Base-by-base conservation (phyloP, 106 monocot genomes). In the Posidonia australis region DNA sequence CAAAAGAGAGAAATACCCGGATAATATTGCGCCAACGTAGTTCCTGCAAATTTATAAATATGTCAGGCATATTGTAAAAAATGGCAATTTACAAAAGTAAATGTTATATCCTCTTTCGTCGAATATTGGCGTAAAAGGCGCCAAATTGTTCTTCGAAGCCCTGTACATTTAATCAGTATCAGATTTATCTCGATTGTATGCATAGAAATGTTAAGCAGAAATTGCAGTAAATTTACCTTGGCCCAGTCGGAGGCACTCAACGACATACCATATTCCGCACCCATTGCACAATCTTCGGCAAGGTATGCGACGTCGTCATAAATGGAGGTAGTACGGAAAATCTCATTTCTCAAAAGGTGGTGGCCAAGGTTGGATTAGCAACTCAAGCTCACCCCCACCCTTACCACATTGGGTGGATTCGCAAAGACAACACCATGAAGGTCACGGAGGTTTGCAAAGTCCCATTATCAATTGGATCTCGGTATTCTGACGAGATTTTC, bases 291-390 rank as follows among this genome's bases (percentile, higher is more conserved):
- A 26, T 55, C 24, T 17, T 10, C 5, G 25, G 25, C 1, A 22
- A 26, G 12, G 25, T 26, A 1, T 55, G 55, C 3, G 24, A 55
- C 13, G 24, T 57, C 0, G 56, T 55, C 16, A 47, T 60, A 3
- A 60, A 70, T 20, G 32, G 21, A n/a, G 60, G 60, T 7, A 70
- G 70, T 12, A 51, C 22, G 27, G 60, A 70, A 4, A 70, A 70
- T 18, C 4, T 70, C 17, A 21, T 61, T 1, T 70, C 70, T 1
- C 9, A 16, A 5, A 0, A n/a, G 11, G 10, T 70, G 60, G 60
- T 61, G 0, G 32, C 47, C 7, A 29, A 60, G 0, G 19, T 61
- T 10, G 9, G 13, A 5, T 61, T 70, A 10, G 1, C 3, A 21
- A 60, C 23, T 1, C 5, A 46, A 26, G 30, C 5, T 5, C 29